Conservation (phyloP, 2,329 filamentous ascomycete species). For the Fusarium subglutinans region DNA sequence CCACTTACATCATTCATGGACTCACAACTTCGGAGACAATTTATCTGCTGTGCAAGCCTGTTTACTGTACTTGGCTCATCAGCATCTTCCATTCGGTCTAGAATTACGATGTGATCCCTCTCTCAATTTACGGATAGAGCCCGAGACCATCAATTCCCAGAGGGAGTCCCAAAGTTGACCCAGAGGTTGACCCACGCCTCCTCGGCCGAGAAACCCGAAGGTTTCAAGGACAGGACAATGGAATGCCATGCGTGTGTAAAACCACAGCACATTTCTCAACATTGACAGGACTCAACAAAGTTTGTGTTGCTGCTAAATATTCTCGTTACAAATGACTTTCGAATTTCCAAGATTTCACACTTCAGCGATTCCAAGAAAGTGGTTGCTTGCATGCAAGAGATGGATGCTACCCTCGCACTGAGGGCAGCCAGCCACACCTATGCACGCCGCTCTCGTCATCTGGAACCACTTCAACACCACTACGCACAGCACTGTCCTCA, state of each 20-base stretch:
- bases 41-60: conserved; percentile 14
- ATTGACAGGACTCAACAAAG: neutral
- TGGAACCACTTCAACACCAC: conserved; percentile 35
- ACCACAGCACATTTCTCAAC: neutral
- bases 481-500: conserved; percentile 1
- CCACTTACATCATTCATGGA: conserved; percentile 44
- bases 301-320: neutral
- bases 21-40: conserved; percentile 28
- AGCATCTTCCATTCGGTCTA: conserved; percentile 15
- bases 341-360: conserved; percentile 15
- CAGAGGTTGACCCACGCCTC: neutral
- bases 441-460: conserved; percentile 42
- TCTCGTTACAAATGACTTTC: neutral
- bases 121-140: conserved; percentile 12
- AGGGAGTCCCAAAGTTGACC: neutral
- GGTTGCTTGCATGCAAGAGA: conserved; percentile 19
- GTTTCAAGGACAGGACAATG: neutral
- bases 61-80: conserved; percentile 8
- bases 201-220: conserved; percentile 5
- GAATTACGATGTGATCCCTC: conserved; percentile 16
- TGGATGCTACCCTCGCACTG: conserved; percentile 32
- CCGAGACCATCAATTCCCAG: conserved; percentile 13
- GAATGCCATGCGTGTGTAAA: neutral
- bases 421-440: conserved; percentile 24
- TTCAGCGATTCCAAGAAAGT: conserved; percentile 1